phyloP scores from a whole-genome alignment of 2,329 filamentous ascomycete genomes.

The Calonectria crousiana region DNA sequence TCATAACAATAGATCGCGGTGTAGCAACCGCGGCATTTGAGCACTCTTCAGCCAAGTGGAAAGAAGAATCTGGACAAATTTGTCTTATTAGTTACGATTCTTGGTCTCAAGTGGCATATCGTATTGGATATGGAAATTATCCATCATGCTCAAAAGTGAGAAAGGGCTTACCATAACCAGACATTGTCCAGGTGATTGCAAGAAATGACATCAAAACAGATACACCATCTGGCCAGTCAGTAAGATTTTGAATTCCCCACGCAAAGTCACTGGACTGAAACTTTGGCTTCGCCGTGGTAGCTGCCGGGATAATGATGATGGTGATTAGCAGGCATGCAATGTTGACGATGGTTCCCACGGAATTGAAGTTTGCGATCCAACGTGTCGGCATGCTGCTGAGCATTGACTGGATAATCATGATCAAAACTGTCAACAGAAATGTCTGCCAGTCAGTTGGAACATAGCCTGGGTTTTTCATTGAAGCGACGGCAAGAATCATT shows the following conservation, averaged over 20 bases:
- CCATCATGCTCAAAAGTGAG: not conserved
- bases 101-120: too few relatives aligned
- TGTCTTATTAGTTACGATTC: not conserved
- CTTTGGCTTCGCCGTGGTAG: slow-evolving; percentile 7
- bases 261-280: slow-evolving; percentile 19
- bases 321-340: slow-evolving; percentile 25
- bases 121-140: not conserved
- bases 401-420: slow-evolving; percentile 20
- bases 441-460: slow-evolving; percentile 28
- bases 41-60: slow-evolving; percentile 27
- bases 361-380: slow-evolving; percentile 30
- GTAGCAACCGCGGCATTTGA: slow-evolving; percentile 28
- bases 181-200: slow-evolving; percentile 29
- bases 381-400: slow-evolving; percentile 27
- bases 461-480: slow-evolving; percentile 24
- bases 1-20: slow-evolving; percentile 28
- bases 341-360: slow-evolving; percentile 19
- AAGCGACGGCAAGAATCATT: slow-evolving; percentile 25
- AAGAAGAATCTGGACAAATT: slow-evolving; percentile 15
- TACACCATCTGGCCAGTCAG: slow-evolving; percentile 27
- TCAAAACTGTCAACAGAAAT: slow-evolving; percentile 20
- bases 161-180: slow-evolving; percentile 19
- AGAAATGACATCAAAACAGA: slow-evolving; percentile 28
- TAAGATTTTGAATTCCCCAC: slow-evolving; percentile 24
- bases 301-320: slow-evolving; percentile 26